Base-by-base conservation (phyloP, 1,139 yeast species). In the Saccharomyces hybrid region DNA sequence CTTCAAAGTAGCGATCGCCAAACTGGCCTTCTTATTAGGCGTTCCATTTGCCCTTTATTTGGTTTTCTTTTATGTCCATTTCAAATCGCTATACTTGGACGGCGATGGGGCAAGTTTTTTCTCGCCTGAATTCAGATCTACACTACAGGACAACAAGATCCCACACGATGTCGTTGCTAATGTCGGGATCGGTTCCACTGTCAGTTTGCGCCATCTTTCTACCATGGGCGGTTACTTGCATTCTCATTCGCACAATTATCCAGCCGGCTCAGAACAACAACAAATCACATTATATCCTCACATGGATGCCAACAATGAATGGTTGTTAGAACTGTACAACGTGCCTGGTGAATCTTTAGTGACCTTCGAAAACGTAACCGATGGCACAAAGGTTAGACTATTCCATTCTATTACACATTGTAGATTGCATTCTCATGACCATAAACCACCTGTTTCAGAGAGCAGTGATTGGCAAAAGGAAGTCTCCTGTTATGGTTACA, bases 161-260 rank as follows among this genome's bases (percentile, higher is more conserved):
- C 96, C 96, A 58, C 74, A 69, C 42, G 73, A 83, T 58, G 83
- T 89, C 47, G 75, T 78, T 50, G 89, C 95, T n/a, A 83, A 85
- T 54, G 96, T 95, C 50, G 97, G 96, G 55, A 82, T 82, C 62
- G 95, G 96, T 38, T 88, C 97, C n/a, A 72, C 75, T 26, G 79
- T 95, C 48, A 78, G 93, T 41, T 64, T 95, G 53, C 87, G 95
- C 67, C 99, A 95, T 69, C 67, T 83, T 54, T 86, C 85, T 66
- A 89, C 98, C 47, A 82, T 81, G 66, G 98, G 98, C 60, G 99
- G 99, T 47, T 95, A 93, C 73, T 78, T 93, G 67, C 99, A 95
- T 73, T 90, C 97, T 19, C 99, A 95, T 72, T 79, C 80, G 56
- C 89, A 86, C 67, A 75, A 79, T 67, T 93, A 90, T 69, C 93